Evolutionary conservation across 2,329 filamentous ascomycete genomes (phyloP), one percentile per base, ranked within the genome.

Genomic region (Chaetomium sp.): DNA sequence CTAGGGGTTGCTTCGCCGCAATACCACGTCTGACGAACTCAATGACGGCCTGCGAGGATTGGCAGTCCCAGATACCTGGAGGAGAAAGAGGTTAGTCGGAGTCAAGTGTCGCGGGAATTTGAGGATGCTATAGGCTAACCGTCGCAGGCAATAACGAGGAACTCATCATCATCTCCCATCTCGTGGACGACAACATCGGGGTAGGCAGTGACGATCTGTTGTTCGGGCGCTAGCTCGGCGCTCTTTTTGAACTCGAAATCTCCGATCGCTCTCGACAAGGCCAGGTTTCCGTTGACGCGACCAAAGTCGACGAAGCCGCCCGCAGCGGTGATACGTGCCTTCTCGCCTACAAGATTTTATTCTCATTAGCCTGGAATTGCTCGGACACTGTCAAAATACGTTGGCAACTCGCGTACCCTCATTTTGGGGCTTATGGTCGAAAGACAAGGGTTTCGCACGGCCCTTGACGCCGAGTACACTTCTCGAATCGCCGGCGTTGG

Each of bases 161-260:
- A 99, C 71, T 99, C 94, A 68, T 99, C 94, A 69, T 99, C 91
- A 50, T 94, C 87, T 53, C 84, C 87, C 62, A 97, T 80, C 52
- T 96, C 89, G 71, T 99, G 94, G 59, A 89, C 82, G 53, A 90
- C 89, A 45, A 99, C 91, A 70, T 99, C 94, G 27, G 94, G 94
- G 73, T 87, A 97, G 5, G 94, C 94, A 12, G 94, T 99, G 44
- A 99, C 94, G 63, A 99, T 97, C 74, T 99, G 94, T 70, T 95
- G 89, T 76, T 99, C 94, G n/a, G 94, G 94, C 3, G 92, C 86
- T 48, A 99, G 84, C 69, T 96, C 91, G 65, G 92, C 89, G 71
- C 91, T 96, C 81, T 97, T 97, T 82, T 99, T 99, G 82, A 99
- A 99, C 72, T 99, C 94, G 69, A 99, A 99, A 72, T 99, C 94